Evolutionary conservation across 2,329 filamentous ascomycete genomes (phyloP), one percentile per base, ranked within the genome.

Genomic region (Penicillium sp.): DNA sequence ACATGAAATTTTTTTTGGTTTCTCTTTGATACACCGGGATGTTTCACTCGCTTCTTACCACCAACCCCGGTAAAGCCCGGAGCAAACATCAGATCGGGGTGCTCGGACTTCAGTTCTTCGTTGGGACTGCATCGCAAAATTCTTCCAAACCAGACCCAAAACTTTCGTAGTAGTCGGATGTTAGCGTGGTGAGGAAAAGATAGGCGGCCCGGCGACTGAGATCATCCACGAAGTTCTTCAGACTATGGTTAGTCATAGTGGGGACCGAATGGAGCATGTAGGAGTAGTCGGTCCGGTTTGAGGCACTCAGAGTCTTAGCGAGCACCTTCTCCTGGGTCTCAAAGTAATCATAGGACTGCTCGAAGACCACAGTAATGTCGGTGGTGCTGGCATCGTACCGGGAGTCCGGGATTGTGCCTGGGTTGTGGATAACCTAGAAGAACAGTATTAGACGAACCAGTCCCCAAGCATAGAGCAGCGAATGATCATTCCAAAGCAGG

Each of bases 351-450:
- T 52, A 52, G 9, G 50, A 52, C n/a, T 52, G 50, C 13, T 52
- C 50, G 31, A 52, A 44, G 16, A 45, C 39, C 26, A 52, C 50
- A 9, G 50, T 52, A 23, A 52, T 52, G 13, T 52, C 50, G 4
- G 50, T 52, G 3, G 50, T 44, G 23, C n/a, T 45, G 8, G 44
- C 37, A 13, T 52, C 27, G 27, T 44, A 52, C 33, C 39, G 50
- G 7, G 50, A 31, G 23, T 52, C 50, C 6, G 50, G 50, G 6
- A 52, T 52, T 14, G 50, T 52, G 14, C 50, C 50, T 43, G 50
- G 50, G 37, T 52, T 52, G 37, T 52, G 50, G 50, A 52, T 52
- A 26, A 52, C 26, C 50, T 52, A 23, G 21, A 33, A 52, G 37
- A 45, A 45, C 27, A 52, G 50, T 19, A 25, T 29, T 33, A 10